Conservation (phyloP, 495 filamentous ascomycete genomes). For the Lasiosphaeris hirsuta region DNA sequence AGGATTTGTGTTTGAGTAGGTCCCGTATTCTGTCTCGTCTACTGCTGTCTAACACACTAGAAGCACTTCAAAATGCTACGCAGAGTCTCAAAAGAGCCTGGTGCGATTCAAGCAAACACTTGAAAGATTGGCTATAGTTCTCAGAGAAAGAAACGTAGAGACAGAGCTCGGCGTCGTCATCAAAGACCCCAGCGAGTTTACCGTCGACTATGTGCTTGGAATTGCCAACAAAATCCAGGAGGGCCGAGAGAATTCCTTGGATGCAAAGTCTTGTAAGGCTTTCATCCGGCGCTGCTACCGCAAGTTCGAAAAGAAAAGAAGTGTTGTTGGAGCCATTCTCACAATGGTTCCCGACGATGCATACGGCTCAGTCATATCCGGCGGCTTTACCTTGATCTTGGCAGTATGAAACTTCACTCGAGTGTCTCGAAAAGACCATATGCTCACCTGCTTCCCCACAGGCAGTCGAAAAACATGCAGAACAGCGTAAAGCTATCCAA, state of each 20-base stretch:
- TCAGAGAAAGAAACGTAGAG: constrained; percentile 11
- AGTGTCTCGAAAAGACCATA: not conserved
- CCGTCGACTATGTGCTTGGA: constrained; percentile 12
- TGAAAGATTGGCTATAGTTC: not conserved
- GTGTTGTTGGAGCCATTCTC: constrained; percentile 6
- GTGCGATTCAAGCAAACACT: constrained; percentile 12
- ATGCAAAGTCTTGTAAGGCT: constrained; percentile 9
- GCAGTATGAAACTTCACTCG: constrained; percentile 5
- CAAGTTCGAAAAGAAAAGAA: constrained; percentile 4
- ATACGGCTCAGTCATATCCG: constrained; percentile 21
- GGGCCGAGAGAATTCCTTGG: not conserved
- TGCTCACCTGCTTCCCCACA: not conserved
- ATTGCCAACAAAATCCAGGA: constrained; percentile 10
- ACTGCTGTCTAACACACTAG: not conserved
- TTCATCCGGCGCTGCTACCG: constrained; percentile 16
- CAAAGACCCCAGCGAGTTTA: constrained; percentile 15
- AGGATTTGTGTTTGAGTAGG: constrained; percentile 2
- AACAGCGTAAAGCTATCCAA: constrained; percentile 8
- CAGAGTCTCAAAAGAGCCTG: constrained; percentile 9
- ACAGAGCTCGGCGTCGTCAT: constrained; percentile 13
- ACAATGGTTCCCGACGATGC: constrained; percentile 15
- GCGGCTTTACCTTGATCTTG: constrained; percentile 17
- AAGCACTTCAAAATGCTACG: constrained; percentile 5
- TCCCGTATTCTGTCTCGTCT: not conserved
- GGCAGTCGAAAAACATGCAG: constrained; percentile 16